Percentiles rank a stretch among this genome's conserved stretches.
Evolutionary conservation across 2,329 filamentous ascomycete genomes (phyloP).

Genomic region (Penicillium janthinellum): DNA sequence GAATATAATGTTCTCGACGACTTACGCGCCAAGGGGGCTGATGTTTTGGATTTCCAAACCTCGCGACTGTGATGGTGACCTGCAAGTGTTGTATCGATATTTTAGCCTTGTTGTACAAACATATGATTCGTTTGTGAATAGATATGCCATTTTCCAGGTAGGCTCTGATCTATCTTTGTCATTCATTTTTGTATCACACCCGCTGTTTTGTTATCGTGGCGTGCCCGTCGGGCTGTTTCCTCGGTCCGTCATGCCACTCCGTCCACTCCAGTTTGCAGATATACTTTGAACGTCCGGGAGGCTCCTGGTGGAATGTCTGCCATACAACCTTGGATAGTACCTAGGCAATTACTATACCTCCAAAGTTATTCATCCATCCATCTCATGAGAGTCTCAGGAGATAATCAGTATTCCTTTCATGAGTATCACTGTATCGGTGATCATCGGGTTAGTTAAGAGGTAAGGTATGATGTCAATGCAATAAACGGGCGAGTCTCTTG

Average conservation of each 20-base stretch:
- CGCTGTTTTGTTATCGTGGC: neutral
- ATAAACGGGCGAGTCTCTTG: neutral
- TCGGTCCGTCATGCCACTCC: neutral
- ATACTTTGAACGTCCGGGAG: neutral
- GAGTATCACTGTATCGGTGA: too few relatives aligned
- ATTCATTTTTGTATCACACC: neutral
- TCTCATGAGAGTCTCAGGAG: too few relatives aligned
- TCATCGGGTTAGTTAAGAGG: too few relatives aligned
- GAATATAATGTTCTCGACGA: conserved; percentile 39
- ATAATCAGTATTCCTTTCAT: too few relatives aligned
- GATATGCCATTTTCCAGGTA: neutral
- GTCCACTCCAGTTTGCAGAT: neutral
- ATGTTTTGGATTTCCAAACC: conserved; percentile 22
- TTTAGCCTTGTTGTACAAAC: conserved; percentile 2
- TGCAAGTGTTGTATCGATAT: conserved; percentile 3
- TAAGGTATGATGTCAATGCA: neutral
- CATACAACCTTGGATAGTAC: too few relatives aligned
- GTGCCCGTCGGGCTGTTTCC: neutral
- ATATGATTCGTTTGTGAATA: conserved; percentile 4
- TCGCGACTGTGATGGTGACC: conserved; percentile 13
- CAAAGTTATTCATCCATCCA: too few relatives aligned
- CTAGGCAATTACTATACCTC: too few relatives aligned
- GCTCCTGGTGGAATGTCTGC: too few relatives aligned
- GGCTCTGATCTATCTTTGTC: too few relatives aligned
- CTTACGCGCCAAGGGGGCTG: conserved; percentile 26